Evolutionary conservation across 768 basidiomycete genomes (phyloP), one percentile per base, ranked within the genome.

Genomic region (Calocybe indica): DNA sequence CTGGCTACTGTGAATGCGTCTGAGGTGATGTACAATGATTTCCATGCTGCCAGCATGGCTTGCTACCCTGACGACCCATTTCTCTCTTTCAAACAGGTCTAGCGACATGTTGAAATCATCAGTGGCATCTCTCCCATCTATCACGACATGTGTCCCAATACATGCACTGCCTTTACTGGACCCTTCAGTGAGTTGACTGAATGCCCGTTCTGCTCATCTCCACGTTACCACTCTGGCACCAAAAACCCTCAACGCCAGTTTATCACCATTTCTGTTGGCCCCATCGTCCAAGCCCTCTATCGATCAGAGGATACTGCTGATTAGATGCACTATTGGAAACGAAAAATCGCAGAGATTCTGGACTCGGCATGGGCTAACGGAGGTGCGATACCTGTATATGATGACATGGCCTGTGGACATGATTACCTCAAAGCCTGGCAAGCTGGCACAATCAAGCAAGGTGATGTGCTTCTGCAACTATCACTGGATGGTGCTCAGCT

Each of bases 71-170:
- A 65, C 2, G 49, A 57, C 12, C 43, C 54, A 5, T 55, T 68
- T 28, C 60, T 63, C 6, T 64, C 63, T 1, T 62, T 55, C 35
- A 41, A 68, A 36, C 48, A 58, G 33, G 45, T 68, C 39, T 59
- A 67, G 41, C 32, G 55, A 7, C 38, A 40, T 2, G 49, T 70
- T 6, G 47, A 51, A 7, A 14, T 60, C 5, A 40, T 70, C 8
- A 72, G 59, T 12, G 67, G 73, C 1, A 51, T 79, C 3, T 39
- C 57, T 5, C 38, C 66, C 0, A 50, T 76, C 5, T 38, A 55
- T 0, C 40, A 62, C 12, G 66, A 78, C 48, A 78, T 77, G 74
- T 78, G 74, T 42, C 47, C 57, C 0, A 59, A 73, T 5, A 55
- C 59, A 0, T 47, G 46, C n/a, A 37, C 37, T 10, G 46, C 37